Conservation (phyloP, 352 stramenopile species). For the Saprolegnia diclina region DNA sequence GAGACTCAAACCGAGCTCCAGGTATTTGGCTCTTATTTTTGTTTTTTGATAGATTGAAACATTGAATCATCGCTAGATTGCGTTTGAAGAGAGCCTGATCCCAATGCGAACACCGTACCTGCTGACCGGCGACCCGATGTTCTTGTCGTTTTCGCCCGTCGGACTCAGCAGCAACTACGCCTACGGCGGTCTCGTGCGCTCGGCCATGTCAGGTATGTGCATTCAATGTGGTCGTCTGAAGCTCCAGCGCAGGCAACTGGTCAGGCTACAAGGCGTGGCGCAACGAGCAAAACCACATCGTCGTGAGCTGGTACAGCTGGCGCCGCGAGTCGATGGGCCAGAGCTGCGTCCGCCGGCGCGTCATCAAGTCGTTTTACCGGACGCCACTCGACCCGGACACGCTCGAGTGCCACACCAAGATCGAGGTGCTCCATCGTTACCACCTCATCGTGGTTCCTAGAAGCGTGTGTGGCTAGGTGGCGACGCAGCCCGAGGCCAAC, state of each 20-base stretch:
- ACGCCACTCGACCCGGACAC: slow-evolving; percentile 12
- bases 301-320: slow-evolving; percentile 22
- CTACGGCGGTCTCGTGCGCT: slow-evolving; percentile 12
- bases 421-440: slow-evolving; percentile 11
- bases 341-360: slow-evolving; percentile 14
- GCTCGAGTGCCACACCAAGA: slow-evolving; percentile 1
- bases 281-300: slow-evolving; percentile 20
- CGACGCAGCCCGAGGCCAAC: slow-evolving; percentile 2
- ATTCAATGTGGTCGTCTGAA: no score
- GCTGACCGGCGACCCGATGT: slow-evolving; percentile 26
- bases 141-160: slow-evolving; percentile 25
- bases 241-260: neutral
- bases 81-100: slow-evolving; percentile 25
- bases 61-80: slow-evolving; percentile 4
- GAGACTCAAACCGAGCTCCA: slow-evolving; percentile 21
- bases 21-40: neutral
- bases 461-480: neutral
- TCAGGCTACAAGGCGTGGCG: slow-evolving; percentile 28
- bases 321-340: slow-evolving; percentile 10
- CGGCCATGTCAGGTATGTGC: slow-evolving; percentile 11
- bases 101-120: slow-evolving; percentile 19
- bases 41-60: neutral
- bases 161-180: slow-evolving; percentile 16
- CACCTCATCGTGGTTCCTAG: neutral
- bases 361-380: slow-evolving; percentile 13